phyloP scores from a whole-genome alignment of 352 stramenopile genomes.

The Globisporangium mamillatum region DNA sequence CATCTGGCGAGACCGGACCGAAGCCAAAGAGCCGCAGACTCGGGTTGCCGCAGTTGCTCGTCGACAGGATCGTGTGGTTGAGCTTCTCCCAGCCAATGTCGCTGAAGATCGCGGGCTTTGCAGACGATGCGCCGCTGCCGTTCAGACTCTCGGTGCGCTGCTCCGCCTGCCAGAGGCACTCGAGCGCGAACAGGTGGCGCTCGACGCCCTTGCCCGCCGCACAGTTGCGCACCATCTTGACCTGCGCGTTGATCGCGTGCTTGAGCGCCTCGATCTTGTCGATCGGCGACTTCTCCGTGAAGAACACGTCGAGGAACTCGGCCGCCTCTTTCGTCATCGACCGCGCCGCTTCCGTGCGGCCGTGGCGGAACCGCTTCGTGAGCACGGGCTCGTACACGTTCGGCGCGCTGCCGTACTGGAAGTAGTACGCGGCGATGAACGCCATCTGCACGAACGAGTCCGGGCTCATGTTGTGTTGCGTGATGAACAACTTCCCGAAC shows the following conservation, averaged over 20 bases:
- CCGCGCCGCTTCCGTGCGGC: slow-evolving; percentile 93
- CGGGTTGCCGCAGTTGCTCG: slow-evolving; percentile 96
- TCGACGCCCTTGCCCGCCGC: slow-evolving; percentile 91
- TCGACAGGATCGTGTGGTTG: slow-evolving; percentile 95
- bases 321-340: slow-evolving; percentile 89
- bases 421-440: slow-evolving; percentile 94
- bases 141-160: slow-evolving; percentile 26
- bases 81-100: slow-evolving; percentile 88
- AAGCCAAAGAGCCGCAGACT: slow-evolving; percentile 93
- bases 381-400: slow-evolving; percentile 95
- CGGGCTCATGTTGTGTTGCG: slow-evolving; percentile 88
- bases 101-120: slow-evolving; percentile 81
- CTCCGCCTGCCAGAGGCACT: slow-evolving; percentile 83
- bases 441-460: slow-evolving; percentile 96
- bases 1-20: slow-evolving; percentile 90
- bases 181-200: slow-evolving; percentile 92
- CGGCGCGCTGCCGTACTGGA: slow-evolving; percentile 85
- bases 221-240: slow-evolving; percentile 88
- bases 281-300: slow-evolving; percentile 68
- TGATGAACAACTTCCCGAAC: slow-evolving; percentile 91
- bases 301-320: slow-evolving; percentile 90
- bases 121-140: slow-evolving; percentile 18
- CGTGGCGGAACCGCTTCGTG: slow-evolving; percentile 94
- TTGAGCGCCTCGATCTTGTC: slow-evolving; percentile 89
- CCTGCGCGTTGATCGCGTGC: slow-evolving; percentile 84